These are phyloP conservation scores for Scutellaria minor DNA, from an alignment of 257 asterid species.

Conservation along the genomic window DNA sequence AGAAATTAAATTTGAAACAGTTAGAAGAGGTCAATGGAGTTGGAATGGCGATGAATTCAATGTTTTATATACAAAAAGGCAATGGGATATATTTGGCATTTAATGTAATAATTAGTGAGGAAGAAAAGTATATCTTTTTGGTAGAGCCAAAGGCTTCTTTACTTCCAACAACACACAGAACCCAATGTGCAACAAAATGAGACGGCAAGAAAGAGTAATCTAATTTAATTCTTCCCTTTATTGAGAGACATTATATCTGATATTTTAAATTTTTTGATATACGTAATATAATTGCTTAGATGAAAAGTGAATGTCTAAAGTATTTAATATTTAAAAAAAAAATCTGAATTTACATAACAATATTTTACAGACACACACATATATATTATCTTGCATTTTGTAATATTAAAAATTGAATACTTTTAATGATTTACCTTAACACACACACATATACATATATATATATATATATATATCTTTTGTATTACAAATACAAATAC, in stretches of 20 bases:
- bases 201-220: slow-evolving; percentile 31
- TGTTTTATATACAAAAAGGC: slow-evolving; percentile 19
- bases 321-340: too few relatives aligned
- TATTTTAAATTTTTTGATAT: too few relatives aligned
- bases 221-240: neutral
- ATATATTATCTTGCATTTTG: too few relatives aligned
- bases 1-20: neutral
- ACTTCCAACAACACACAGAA: slow-evolving; percentile 40
- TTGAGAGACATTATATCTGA: neutral
- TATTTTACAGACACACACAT: too few relatives aligned
- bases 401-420: too few relatives aligned
- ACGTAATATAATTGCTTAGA: too few relatives aligned
- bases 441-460: too few relatives aligned
- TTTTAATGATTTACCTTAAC: too few relatives aligned
- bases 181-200: slow-evolving; percentile 35
- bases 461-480: too few relatives aligned
- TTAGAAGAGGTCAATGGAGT: slow-evolving; percentile 23
- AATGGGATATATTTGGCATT: slow-evolving; percentile 13
- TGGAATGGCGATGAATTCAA: neutral
- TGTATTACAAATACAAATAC: too few relatives aligned
- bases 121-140: slow-evolving; percentile 60
- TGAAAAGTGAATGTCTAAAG: too few relatives aligned
- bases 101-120: neutral
- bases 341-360: too few relatives aligned
- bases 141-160: slow-evolving; percentile 59